phyloP scores from a whole-genome alignment of 352 stramenopile species.

The Blastocystis sp. region DNA sequence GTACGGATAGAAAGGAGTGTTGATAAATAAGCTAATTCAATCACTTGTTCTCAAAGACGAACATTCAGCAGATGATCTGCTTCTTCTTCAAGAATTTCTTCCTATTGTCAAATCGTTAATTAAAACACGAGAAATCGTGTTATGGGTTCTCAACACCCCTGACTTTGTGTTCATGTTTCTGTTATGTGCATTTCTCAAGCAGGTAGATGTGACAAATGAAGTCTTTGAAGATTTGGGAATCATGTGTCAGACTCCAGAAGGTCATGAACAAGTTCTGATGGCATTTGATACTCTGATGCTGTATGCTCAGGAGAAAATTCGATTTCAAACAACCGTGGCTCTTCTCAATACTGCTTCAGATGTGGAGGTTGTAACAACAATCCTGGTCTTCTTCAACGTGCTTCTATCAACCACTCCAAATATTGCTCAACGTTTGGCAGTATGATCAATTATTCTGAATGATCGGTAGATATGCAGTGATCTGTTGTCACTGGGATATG shows the following conservation, averaged over 20 bases:
- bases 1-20: not conserved
- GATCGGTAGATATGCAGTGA: constrained; percentile 27
- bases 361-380: not conserved
- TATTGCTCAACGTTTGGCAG: constrained; percentile 24
- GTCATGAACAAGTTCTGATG: constrained; percentile 6
- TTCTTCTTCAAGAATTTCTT: not conserved
- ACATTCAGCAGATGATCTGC: not conserved
- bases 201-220: not conserved
- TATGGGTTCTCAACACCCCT: constrained; percentile 12
- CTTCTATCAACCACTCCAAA: not conserved
- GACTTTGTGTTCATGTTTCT: constrained; percentile 49
- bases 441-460: not conserved
- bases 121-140: constrained; percentile 19
- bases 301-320: constrained; percentile 35
- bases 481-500: constrained; percentile 33
- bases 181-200: constrained; percentile 26
- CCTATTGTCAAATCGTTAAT: constrained; percentile 31
- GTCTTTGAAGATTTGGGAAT: constrained; percentile 8
- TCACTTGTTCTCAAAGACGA: not conserved
- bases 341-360: constrained; percentile 2
- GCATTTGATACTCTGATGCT: constrained; percentile 44
- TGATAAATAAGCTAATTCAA: constrained; percentile 8
- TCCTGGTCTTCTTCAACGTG: constrained; percentile 55
- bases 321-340: constrained; percentile 18
- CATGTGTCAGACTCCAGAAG: not conserved